phyloP scores from a whole-genome alignment of 176 grass and related monocot species.

The Juncus inflexus region DNA sequence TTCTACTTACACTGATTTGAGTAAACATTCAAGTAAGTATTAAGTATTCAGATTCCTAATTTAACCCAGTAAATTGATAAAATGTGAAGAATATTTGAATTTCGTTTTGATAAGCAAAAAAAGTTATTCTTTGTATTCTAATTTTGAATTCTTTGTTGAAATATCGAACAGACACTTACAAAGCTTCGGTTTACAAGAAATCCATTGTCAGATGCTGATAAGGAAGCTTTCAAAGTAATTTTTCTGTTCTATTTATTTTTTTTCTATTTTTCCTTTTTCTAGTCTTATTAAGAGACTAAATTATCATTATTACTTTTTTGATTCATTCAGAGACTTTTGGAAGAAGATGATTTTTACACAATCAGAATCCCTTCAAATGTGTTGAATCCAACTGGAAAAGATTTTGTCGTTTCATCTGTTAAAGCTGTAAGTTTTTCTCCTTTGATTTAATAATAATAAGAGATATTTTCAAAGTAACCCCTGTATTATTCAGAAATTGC shows the following conservation, averaged over 20 bases:
- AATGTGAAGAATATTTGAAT: too few relatives aligned
- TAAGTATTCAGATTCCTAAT: too few relatives aligned
- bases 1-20: too few relatives aligned
- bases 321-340: conserved; percentile 60
- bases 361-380: conserved; percentile 87
- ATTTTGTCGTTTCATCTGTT: conserved; percentile 69
- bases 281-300: conserved; percentile 12
- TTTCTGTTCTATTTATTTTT: conserved; percentile 9
- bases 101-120: not conserved
- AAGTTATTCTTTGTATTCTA: not conserved
- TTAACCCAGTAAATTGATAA: too few relatives aligned
- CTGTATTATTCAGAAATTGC: too few relatives aligned
- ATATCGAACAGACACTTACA: conserved; percentile 62
- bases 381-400: conserved; percentile 58
- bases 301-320: conserved; percentile 1
- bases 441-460: not conserved
- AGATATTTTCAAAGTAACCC: too few relatives aligned
- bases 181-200: conserved; percentile 89
- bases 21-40: too few relatives aligned
- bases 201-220: conserved; percentile 53
- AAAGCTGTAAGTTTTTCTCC: conserved; percentile 71
- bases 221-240: conserved; percentile 66
- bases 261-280: not conserved
- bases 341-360: conserved; percentile 80
- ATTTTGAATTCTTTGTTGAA: conserved; percentile 9